These are phyloP conservation scores for Cercospora beticola DNA, from an alignment of 2,329 filamentous ascomycete genomes.

Conservation along the genomic window DNA sequence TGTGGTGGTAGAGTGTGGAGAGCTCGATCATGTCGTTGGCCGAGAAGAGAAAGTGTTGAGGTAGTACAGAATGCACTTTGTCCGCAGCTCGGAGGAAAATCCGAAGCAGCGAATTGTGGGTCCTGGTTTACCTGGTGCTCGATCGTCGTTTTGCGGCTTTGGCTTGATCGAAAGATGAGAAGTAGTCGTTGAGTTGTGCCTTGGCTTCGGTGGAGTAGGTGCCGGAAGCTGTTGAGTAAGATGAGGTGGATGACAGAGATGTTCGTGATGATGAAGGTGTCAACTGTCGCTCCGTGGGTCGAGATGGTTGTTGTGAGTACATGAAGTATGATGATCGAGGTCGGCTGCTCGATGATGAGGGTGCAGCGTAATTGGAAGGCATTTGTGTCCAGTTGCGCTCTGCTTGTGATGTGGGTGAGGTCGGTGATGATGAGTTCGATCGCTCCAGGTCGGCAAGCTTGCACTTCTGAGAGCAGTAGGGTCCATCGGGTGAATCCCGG, in stretches of 20 bases:
- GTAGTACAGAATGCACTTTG: slow-evolving; percentile 5
- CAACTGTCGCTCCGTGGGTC: slow-evolving; percentile 41
- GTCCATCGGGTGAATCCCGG: slow-evolving; percentile 76
- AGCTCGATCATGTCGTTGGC: background rate
- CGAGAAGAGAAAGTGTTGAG: slow-evolving; percentile 1
- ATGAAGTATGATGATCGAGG: slow-evolving; percentile 29
- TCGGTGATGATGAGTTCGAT: slow-evolving; percentile 48
- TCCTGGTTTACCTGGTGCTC: slow-evolving; percentile 27
- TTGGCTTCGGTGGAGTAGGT: slow-evolving; percentile 73
- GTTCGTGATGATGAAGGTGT: slow-evolving; percentile 73
- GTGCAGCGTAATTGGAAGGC: slow-evolving; percentile 17
- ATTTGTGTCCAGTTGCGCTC: slow-evolving; percentile 15
- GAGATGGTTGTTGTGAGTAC: slow-evolving; percentile 18
- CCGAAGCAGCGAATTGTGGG: slow-evolving; percentile 1
- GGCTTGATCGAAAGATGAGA: slow-evolving; percentile 83
- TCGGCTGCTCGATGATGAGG: slow-evolving; percentile 16
- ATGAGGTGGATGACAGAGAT: slow-evolving; percentile 67
- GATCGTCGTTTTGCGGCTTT: slow-evolving; percentile 56
- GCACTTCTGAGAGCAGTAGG: slow-evolving; percentile 93
- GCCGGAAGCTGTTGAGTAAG: slow-evolving; percentile 36
- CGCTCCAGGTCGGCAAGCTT: slow-evolving; percentile 84
- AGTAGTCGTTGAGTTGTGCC: slow-evolving; percentile 81
- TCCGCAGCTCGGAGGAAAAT: background rate
- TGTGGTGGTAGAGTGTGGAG: slow-evolving; percentile 1
- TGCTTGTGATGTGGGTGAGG: slow-evolving; percentile 32